A percentile compares a stretch with the other conserved stretches of the same genome.
phyloP scores from a whole-genome alignment of 495 filamentous ascomycete genomes.

The Annulohypoxylon stygium region DNA sequence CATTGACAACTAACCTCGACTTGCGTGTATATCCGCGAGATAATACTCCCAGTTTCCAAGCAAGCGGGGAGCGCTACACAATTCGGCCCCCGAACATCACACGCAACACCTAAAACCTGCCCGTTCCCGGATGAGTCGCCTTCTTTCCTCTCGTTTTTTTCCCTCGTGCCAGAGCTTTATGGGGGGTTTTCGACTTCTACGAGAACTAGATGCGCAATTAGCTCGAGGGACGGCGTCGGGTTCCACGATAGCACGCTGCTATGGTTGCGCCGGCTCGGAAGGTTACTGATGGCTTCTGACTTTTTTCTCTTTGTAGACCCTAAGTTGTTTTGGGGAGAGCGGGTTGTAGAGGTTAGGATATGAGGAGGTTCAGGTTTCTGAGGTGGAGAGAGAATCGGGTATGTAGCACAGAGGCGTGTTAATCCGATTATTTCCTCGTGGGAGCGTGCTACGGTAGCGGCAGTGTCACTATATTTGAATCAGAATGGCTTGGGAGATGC shows the following conservation, averaged over 20 bases:
- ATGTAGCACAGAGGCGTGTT: conserved; percentile 44
- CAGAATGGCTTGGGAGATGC: conserved; percentile 46
- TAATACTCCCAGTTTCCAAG: conserved; percentile 52
- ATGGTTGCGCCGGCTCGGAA: conserved; percentile 47
- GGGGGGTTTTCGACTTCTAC: conserved; percentile 42
- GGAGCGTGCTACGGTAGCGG: conserved; percentile 48
- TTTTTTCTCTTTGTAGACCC: conserved; percentile 42
- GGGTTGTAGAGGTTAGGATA: neutral
- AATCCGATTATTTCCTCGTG: conserved; percentile 51
- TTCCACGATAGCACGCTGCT: conserved; percentile 49
- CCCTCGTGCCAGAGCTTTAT: conserved; percentile 51
- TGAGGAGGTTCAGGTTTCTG: conserved; percentile 25
- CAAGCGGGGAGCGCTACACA: conserved; percentile 62
- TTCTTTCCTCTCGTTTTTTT: conserved; percentile 54
- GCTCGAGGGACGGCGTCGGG: conserved; percentile 42
- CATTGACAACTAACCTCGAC: conserved; percentile 39
- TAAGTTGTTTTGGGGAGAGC: neutral
- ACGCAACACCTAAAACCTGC: conserved; percentile 61
- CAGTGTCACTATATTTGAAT: conserved; percentile 52
- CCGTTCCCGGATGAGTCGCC: conserved; percentile 56
- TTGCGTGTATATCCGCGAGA: conserved; percentile 50
- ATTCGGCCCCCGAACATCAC: conserved; percentile 62
- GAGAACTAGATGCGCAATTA: conserved; percentile 47
- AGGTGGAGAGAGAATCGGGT: conserved; percentile 40
- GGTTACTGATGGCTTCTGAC: conserved; percentile 40